These are phyloP conservation scores for Shiraia bambusicola DNA, from an alignment of 2,329 filamentous ascomycete genomes.

Conservation along the genomic window DNA sequence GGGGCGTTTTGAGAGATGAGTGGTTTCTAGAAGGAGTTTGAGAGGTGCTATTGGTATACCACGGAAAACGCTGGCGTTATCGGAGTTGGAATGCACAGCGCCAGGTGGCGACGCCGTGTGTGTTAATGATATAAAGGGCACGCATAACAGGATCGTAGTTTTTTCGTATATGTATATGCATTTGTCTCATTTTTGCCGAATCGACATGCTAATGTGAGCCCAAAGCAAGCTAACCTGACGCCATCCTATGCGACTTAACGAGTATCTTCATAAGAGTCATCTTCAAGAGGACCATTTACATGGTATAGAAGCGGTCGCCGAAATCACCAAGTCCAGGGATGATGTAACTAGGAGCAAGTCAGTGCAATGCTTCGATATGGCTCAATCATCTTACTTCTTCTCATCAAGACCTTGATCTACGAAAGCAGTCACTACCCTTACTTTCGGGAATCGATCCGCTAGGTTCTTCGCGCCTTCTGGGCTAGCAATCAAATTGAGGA, in stretches of 20 bases:
- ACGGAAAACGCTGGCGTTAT: conserved; percentile 3
- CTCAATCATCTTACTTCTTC: conserved; percentile 74
- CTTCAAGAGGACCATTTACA: conserved; percentile 53
- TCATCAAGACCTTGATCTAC: conserved; percentile 95
- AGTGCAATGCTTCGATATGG: conserved; percentile 4
- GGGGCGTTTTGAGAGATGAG: background rate
- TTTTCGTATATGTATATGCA: background rate
- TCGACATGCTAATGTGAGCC: conserved; percentile 5
- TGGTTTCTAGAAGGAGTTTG: background rate
- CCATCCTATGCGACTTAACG: conserved; percentile 6
- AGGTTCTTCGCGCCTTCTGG: conserved; percentile 90
- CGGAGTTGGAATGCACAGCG: too few relatives aligned
- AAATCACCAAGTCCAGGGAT: conserved; percentile 93
- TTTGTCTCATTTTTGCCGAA: background rate
- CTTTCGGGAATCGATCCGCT: conserved; percentile 81
- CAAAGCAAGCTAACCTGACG: conserved; percentile 10
- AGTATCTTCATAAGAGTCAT: background rate
- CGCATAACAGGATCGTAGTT: background rate
- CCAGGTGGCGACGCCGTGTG: conserved; percentile 2
- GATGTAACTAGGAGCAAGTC: conserved; percentile 70
- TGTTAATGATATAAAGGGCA: background rate
- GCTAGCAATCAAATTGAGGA: conserved; percentile 96
- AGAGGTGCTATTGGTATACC: conserved; percentile 11
- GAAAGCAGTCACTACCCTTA: conserved; percentile 92
- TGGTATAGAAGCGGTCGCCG: conserved; percentile 92